These are phyloP conservation scores for Globisporangium sylvaticum DNA, from an alignment of 352 stramenopile genomes.

Conservation along the genomic window DNA sequence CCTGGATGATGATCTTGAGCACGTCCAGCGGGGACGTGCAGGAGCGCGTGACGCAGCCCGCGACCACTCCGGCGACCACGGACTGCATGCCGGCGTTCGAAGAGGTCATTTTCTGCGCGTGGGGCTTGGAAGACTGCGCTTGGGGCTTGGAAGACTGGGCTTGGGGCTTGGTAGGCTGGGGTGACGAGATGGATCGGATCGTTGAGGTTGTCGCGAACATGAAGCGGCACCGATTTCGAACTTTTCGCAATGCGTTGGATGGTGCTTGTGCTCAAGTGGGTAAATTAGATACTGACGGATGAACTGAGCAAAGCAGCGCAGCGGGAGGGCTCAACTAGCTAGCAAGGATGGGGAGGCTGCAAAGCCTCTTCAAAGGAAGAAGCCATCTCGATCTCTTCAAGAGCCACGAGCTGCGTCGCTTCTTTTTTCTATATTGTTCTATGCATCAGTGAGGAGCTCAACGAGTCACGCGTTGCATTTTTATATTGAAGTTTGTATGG, in stretches of 20 bases:
- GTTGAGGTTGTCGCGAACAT: not conserved
- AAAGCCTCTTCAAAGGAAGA: not conserved
- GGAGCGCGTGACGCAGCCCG: slow-evolving; percentile 75
- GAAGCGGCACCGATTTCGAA: not conserved
- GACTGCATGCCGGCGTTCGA: slow-evolving; percentile 46
- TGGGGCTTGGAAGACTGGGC: not conserved
- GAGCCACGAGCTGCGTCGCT: not conserved
- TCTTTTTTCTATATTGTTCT: not conserved
- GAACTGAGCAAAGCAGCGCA: not conserved
- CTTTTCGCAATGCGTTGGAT: not conserved
- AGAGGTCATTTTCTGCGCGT: not conserved
- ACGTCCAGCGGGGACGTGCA: slow-evolving; percentile 80
- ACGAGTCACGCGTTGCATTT: not conserved
- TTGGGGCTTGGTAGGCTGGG: not conserved
- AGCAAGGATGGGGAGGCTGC: not conserved
- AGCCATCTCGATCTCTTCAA: not conserved
- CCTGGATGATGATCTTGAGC: slow-evolving; percentile 84
- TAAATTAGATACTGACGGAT: slow-evolving; percentile 12
- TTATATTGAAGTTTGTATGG: not conserved
- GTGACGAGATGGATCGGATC: not conserved
- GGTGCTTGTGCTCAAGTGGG: slow-evolving; percentile 6
- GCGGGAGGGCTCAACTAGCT: not conserved
- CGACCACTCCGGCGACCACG: slow-evolving; percentile 67
- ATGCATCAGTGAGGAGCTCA: not conserved
- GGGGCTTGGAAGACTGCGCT: not conserved